Conservation (phyloP, 2,329 filamentous ascomycete species). For the Fusarium virguliforme region DNA sequence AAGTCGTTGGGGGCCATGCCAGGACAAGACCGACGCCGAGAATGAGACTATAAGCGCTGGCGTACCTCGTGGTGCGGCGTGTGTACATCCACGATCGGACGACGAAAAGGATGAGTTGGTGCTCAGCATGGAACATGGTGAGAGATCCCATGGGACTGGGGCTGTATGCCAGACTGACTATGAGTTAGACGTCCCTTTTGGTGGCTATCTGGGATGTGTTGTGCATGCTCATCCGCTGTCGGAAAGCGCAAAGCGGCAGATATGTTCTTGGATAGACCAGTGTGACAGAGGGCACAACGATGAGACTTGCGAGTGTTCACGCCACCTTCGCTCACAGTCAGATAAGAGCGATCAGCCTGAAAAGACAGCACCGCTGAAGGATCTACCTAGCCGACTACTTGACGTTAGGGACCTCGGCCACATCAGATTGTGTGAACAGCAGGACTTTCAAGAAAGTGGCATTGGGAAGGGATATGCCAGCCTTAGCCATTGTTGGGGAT, state of each 20-base stretch:
- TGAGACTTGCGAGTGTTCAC: not conserved
- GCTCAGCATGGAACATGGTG: not conserved
- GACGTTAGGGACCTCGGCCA: not conserved
- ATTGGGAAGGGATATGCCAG: not conserved
- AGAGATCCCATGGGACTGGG: not conserved
- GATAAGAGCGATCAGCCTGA: too few relatives aligned
- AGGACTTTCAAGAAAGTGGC: not conserved
- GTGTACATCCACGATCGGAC: not conserved
- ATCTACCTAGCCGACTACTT: not conserved
- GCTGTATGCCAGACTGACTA: not conserved
- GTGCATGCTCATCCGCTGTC: not conserved
- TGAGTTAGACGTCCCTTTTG: not conserved
- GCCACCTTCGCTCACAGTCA: not conserved
- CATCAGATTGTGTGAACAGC: not conserved
- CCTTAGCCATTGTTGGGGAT: conserved; percentile 2
- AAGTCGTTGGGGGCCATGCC: not conserved
- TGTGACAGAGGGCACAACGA: not conserved
- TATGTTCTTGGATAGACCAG: not conserved
- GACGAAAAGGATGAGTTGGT: not conserved
- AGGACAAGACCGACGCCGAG: not conserved
- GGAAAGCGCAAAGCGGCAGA: not conserved
- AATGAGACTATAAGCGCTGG: not conserved
- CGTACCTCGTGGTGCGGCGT: not conserved
- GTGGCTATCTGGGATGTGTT: not conserved
- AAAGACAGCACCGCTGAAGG: too few relatives aligned